Percentiles rank a stretch among this genome's conserved stretches.
phyloP scores from a whole-genome alignment of 768 basidiomycete genomes.

The Phylloporus sp. region DNA sequence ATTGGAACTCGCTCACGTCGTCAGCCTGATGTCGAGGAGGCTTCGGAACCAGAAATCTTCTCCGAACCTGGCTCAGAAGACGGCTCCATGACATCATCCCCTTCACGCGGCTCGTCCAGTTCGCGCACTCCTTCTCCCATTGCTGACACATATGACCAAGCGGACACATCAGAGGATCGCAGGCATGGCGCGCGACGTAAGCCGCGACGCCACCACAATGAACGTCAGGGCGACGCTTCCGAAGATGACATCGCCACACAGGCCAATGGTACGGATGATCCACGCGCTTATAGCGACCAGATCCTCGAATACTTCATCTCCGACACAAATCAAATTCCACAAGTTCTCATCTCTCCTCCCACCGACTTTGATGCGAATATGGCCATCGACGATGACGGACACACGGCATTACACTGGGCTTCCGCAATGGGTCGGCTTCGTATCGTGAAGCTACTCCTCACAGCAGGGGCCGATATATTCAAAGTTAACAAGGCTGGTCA shows the following conservation, averaged over 20 bases:
- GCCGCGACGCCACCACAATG: slow-evolving; percentile 44
- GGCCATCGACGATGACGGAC: slow-evolving; percentile 96
- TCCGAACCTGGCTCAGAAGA: slow-evolving; percentile 80
- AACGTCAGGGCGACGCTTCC: slow-evolving; percentile 41
- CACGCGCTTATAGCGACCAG: slow-evolving; percentile 85
- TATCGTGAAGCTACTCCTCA: slow-evolving; percentile 89
- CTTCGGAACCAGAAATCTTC: slow-evolving; percentile 58
- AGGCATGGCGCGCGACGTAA: slow-evolving; percentile 43
- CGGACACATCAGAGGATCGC: slow-evolving; percentile 19
- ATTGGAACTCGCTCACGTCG: slow-evolving; percentile 59
- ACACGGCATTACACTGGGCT: slow-evolving; percentile 97
- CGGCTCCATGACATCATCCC: slow-evolving; percentile 86
- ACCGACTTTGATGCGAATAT: slow-evolving; percentile 92
- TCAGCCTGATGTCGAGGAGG: slow-evolving; percentile 47
- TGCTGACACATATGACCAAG: slow-evolving; percentile 38
- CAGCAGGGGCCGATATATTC: slow-evolving; percentile 95
- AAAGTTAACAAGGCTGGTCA: slow-evolving; percentile 95
- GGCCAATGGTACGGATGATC: slow-evolving; percentile 47
- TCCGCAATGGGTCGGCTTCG: slow-evolving; percentile 98
- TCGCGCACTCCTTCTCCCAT: slow-evolving; percentile 95
- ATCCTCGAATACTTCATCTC: slow-evolving; percentile 99
- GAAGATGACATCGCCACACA: slow-evolving; percentile 40
- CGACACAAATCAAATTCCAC: slow-evolving; percentile 88
- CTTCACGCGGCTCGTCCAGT: slow-evolving; percentile 79
- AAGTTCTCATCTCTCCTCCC: slow-evolving; percentile 82